Base-by-base conservation (phyloP, 2,329 filamentous ascomycete species). In the Ophiostoma triangulosporum region DNA sequence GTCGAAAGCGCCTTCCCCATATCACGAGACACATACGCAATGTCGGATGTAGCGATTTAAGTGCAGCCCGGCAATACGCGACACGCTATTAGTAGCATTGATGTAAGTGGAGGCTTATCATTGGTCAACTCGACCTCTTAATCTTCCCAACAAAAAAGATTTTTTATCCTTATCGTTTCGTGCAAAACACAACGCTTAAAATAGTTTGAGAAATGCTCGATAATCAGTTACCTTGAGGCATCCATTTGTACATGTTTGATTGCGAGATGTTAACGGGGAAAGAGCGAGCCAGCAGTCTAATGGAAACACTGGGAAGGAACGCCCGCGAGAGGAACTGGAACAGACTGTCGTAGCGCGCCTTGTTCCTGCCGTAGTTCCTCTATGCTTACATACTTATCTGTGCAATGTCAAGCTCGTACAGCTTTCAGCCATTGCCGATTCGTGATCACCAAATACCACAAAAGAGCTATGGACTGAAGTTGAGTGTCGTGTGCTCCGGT, bases 141-240 rank as follows among this genome's bases (percentile, higher is more conserved):
- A 22, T 1, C 33, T 35, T 59, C 58, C 58, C 58, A 59, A 59
- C 58, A 59, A 57, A 46, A 48, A 48, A 31, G 17, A 20, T 0
- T 48, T 12, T 22, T 32, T 31, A 48, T 20, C 27, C n/a, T 32
- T 32, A 31, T 48, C 29, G 46, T 17, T 22, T 46, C 14, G 26
- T 29, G 26, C 43, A 29, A n/a, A 46, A 14, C 24, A 46, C 43
- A 46, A 46, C 26, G 40, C 17, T 46, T n/a, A 48, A 48, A 48
- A 29, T 14, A 24, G 12, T 48, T 14, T 9, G 29, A 38, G 11
- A 38, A 8, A 9, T 20, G 17, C 35, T 4, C 24, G 20, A 14
- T 8, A 43, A 43, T 43, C 38, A 43, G 24, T 24, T 24, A 24
- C 11, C 14, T 15, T 43, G 38, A 4, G 9, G 38, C 6, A 14